A percentile compares a stretch with the other conserved stretches of the same genome.
These are phyloP conservation scores for Tuber melanosporum DNA, from an alignment of 495 filamentous ascomycete species.

Conservation along the genomic window DNA sequence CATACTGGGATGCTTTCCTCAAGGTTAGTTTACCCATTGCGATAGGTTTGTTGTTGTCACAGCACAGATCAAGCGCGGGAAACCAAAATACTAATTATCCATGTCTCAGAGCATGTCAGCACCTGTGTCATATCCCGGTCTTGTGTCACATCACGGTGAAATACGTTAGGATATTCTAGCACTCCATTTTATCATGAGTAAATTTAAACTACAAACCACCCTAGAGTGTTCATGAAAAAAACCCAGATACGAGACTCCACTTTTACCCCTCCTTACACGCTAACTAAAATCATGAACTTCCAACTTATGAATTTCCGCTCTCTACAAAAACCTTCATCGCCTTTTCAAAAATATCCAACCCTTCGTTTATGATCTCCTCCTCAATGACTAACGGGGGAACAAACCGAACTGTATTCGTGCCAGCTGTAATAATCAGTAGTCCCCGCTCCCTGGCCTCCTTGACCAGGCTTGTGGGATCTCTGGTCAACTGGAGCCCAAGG, in stretches of 20 bases:
- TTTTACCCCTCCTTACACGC: neutral
- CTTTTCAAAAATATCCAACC: conserved; percentile 67
- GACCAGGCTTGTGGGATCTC: conserved; percentile 64
- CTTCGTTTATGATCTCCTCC: conserved; percentile 67
- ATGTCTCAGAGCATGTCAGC: no score
- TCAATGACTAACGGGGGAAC: conserved; percentile 75
- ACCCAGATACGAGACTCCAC: neutral
- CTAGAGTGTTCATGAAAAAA: neutral
- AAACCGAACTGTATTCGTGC: conserved; percentile 79
- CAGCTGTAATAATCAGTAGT: conserved; percentile 82
- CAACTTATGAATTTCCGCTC: neutral
- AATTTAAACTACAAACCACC: neutral
- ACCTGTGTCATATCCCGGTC: no score
- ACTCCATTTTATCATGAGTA: neutral
- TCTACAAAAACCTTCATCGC: conserved; percentile 52
- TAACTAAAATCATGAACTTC: neutral
- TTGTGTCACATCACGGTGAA: no score
- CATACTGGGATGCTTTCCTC: no score
- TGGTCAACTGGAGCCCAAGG: conserved; percentile 70
- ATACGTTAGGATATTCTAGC: neutral
- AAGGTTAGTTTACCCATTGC: no score
- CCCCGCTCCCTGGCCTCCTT: conserved; percentile 82
- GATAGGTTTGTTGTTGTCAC: no score
- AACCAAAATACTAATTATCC: no score
- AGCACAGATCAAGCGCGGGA: no score